Base-by-base conservation (phyloP, 768 basidiomycete genomes). In the Myochromella boudieri region DNA sequence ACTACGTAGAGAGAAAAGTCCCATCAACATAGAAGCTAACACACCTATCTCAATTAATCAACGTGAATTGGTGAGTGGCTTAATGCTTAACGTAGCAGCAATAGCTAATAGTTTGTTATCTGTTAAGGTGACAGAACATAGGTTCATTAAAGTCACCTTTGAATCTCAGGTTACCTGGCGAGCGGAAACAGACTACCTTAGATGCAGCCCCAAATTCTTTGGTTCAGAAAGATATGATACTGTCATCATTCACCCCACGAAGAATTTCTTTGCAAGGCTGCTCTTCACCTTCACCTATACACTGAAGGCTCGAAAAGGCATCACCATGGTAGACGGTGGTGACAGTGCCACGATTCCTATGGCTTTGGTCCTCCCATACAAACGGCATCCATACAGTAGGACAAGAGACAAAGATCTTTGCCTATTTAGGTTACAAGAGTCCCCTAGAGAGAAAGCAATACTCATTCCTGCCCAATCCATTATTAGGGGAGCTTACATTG, bases 141-240 rank as follows among this genome's bases (percentile, higher is more conserved):
- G 39, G n/a, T 52, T 57, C 25, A 34, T 62, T 36, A 58, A 50
- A 42, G 17, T 58, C 1, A 44, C 48, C n/a, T 66, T 56, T 44
- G 48, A 51, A 18, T 60, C 53, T 0, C 26, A 24, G 3, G 51
- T 55, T 6, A 42, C 61, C 41, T 63, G 60, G 60, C 9, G n/a
- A 8, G 22, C 44, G 22, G 12, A 22, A 1, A 57, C 43, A 0
- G 58, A 65, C 25, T 42, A 56, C 21, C 51, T 66, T 0, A 18
- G 42, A 8, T 63, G 53, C 47, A 62, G 33, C 40, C 59, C 63
- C 0, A 37, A 6, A 2, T 51, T 41, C 33, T 44, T 41, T 36
- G 24, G 24, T 4, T 4, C 5, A 3, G 22, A 17, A 39, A 7
- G 44, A 40, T 41, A 18, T 37, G 44, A 51, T 17, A 46, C 32